Base-by-base conservation (phyloP, 1,139 yeast genomes). In the Sugiyamaella novakii region DNA sequence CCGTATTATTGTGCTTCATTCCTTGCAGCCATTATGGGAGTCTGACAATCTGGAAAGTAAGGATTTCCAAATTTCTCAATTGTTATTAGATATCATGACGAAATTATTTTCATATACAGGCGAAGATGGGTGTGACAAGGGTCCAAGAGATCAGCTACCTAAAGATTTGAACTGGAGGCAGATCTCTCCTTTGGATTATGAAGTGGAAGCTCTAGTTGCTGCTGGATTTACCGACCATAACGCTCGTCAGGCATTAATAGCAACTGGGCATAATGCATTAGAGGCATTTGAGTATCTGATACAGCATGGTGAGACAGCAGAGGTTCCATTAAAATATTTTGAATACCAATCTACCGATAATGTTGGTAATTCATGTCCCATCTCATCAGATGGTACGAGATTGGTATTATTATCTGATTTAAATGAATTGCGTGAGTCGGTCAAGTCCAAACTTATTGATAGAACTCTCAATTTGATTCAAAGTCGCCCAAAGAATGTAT, bases 181-280 rank as follows among this genome's bases (percentile, higher is more conserved):
- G 36, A 79, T 80, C 2, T 64, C 74, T 3, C 83, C 83, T 8
- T 76, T 86, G 0, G 69, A 71, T n/a, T 71, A 71, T 7, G 78
- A 79, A 56, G 64, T 78, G 6, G 71, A 74, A 4, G 79, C 77
- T 54, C 65, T 83, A 43, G 63, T 64, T 7, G 62, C 66, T 1
- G 58, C 74, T n/a, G 86, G 85, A 1, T 57, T 80, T 44, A 39
- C 71, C 1, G 72, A 68, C 12, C 58, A 62, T 0, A 70, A 69
- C 24, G 81, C 81, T 0, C 58, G 68, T 3, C 73, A 44, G n/a
- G 57, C 56, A 2, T 47, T 62, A 44, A 21, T 38, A 4, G 51
- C 51, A 5, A 19, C 45, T 11, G 31, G 31, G 6, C 61, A 62
- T 35, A 54, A 58, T 44, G 31, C 10, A 18, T 21, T 11, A 3